Base-by-base conservation (phyloP, 129 eudicot genomes). In the Tagetes erecta region DNA sequence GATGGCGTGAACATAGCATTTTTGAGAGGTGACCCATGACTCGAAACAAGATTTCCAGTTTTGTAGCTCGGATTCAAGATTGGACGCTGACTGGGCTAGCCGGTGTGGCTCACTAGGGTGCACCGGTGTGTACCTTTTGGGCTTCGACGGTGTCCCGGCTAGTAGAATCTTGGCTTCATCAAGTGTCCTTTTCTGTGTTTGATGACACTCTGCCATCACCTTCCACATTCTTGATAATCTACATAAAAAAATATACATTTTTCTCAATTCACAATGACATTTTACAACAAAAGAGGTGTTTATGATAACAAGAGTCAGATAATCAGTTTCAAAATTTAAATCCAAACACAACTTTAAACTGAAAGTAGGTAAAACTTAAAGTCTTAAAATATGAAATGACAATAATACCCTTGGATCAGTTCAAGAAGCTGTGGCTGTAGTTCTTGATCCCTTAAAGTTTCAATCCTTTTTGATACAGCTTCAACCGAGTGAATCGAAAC, bases 401-500 rank as follows among this genome's bases (percentile, higher is more conserved):
- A 45, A 79, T 34, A 53, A 47, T 87, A 94, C 99, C 99, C 99
- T 75, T 90, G 97, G 67, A 91, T 84, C 81, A 94, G 45, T 78
- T 86, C 94, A 63, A 88, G 66, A 67, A 94, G 91, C 83, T 94
- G 99, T 37, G 99, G 99, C 72, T 94, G 96, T 52, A 94, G 81
- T 76, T 94, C 99, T 80, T 94, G 87, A 79, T 94, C 99, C 77
- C 97, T 80, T 66, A 94, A 76, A 58, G 97, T 88, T 77, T 94
- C 97, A 49, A 94, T 94, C 83, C 97, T 88, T 87, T 80, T 94
- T 6, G 99, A 91, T 39, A 91, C 84, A 75, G 99, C 85, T 85
- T 94, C 99, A 78, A 91, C 95, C 1, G 96, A 85, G 84, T 91
- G 99, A 56, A 94, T 88, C 31, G 99, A 90, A 85, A 94, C 99